Percentiles rank a stretch among this genome's conserved stretches.
These are phyloP conservation scores for Suillus hirtellus DNA, from an alignment of 768 basidiomycete genomes.

Conservation along the genomic window DNA sequence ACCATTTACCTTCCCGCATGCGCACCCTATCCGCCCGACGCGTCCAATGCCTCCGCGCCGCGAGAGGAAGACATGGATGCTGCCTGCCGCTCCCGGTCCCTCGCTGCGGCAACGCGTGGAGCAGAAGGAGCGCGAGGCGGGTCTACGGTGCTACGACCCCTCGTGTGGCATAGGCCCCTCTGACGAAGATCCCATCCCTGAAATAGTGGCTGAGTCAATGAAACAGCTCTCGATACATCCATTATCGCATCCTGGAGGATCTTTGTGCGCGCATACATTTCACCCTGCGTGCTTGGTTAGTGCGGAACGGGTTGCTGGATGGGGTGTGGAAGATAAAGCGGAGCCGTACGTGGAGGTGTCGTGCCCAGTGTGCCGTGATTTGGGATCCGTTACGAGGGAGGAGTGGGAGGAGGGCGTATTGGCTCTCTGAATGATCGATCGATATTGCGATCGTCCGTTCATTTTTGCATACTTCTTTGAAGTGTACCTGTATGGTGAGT, in stretches of 20 bases:
- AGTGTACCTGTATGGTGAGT: constrained; percentile 4
- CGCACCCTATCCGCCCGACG: constrained; percentile 19
- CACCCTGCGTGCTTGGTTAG: constrained; percentile 72
- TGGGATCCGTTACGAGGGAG: constrained; percentile 55
- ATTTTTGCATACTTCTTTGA: constrained; percentile 1
- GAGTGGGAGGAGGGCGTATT: constrained; percentile 60
- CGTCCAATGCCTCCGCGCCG: constrained; percentile 29
- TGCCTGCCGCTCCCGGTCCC: constrained; percentile 64
- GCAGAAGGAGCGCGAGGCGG: constrained; percentile 68
- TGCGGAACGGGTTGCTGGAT: constrained; percentile 64
- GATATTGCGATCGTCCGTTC: constrained; percentile 2
- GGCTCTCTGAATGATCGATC: constrained; percentile 25
- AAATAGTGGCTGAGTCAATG: constrained; percentile 21
- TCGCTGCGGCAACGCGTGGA: constrained; percentile 76
- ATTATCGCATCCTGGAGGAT: constrained; percentile 18
- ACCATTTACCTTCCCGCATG: constrained; percentile 16
- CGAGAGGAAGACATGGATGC: constrained; percentile 53
- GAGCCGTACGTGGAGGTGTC: constrained; percentile 58
- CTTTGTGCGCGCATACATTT: constrained; percentile 65
- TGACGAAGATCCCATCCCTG: constrained; percentile 63
- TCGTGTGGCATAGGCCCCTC: constrained; percentile 76
- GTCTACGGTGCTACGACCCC: constrained; percentile 69
- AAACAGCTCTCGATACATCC: constrained; percentile 28
- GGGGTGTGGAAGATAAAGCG: constrained; percentile 50
- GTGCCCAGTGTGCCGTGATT: constrained; percentile 69